Base-by-base conservation (phyloP, 2,329 filamentous ascomycete species). In the Fusarium floridanum region DNA sequence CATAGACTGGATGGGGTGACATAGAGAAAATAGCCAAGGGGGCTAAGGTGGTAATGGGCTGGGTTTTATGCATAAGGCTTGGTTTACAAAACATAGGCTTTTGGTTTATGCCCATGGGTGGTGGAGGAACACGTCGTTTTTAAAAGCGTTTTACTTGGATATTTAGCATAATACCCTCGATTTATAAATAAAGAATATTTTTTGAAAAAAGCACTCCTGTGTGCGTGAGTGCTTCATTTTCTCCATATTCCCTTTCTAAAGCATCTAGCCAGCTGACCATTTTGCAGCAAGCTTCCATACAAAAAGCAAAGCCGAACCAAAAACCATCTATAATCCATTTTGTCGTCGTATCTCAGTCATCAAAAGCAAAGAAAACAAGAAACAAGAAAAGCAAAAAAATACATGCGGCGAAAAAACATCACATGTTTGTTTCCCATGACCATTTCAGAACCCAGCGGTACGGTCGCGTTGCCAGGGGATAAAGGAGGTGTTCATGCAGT, bases 141-240 rank as follows among this genome's bases (percentile, higher is more conserved):
- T 57, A 61, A 50, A 65, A 60, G 55, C 55, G 55, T 39, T 62
- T 62, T 61, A 76, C 20, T 70, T 70, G 55, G 73, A 73, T 74
- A 76, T 66, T 70, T 71, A 68, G 67, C 72, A 74, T 68, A 74
- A 79, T 78, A 78, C 75, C 75, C 76, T 70, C 61, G 67, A 65
- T 65, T 73, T 77, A 43, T 20, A 36, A 20, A 45, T 62, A 67
- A 53, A 20, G 53, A 64, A 57, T 50, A 65, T 74, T 43, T 61
- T 36, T 55, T 36, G 34, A 48, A 32, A 32, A 61, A 55, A 20
- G 66, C 48, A 57, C 41, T 64, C 57, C 41, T n/a, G 22, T 60
- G 27, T 62, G 65, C 65, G 43, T 64, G 57, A 43, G 27, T 45
- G 24, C 39, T 61, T 53, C 67, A 48, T 72, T 68, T 67, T 73